Evolutionary conservation across 768 basidiomycete species (phyloP), one percentile per base, ranked within the genome.

Genomic region (Termitomyces titanicus): DNA sequence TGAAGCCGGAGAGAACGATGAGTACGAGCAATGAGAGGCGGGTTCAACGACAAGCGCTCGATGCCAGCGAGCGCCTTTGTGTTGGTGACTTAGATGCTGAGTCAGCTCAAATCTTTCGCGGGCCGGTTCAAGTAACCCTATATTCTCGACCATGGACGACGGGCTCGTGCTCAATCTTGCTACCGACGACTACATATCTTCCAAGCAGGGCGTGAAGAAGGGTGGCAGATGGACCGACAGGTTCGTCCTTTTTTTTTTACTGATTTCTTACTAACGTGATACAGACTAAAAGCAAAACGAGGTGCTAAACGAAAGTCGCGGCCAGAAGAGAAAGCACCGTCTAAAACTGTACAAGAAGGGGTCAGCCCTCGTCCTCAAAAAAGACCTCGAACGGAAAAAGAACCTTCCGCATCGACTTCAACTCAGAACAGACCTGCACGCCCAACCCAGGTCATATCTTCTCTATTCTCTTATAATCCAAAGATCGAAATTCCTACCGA

Each of bases 381-480:
- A 66, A 77, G 79, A 56, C 55, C 61, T 25, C 68, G 70, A 29
- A 60, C 51, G 51, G 58, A 59, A 54, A 62, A 60, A 60, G 63
- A 58, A 56, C 54, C 58, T 38, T 58, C 53, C 55, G 61, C 59
- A 50, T 47, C 58, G 29, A 63, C 64, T 45, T 61, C 55, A 45
- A 53, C 66, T 35, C 63, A 60, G 37, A 46, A 64, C 33, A 64
- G 62, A 57, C 59, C 65, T 54, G 56, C 67, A 44, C 68, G 71
- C 40, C 65, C 73, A 55, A 75, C 78, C 2, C 88, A 89, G 61
- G 73, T 94, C 56, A 92, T 96, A 58, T 97, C 94, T 0, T 94
- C 93, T 9, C 77, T 96, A 8, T 96, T 96, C 73, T 84, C 91
- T 3, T 89, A 81, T 58, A 93, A 94, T 61, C 91, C 91, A 2